phyloP scores from a whole-genome alignment of 1,139 yeast genomes.

The Suhomyces bokatorum region DNA sequence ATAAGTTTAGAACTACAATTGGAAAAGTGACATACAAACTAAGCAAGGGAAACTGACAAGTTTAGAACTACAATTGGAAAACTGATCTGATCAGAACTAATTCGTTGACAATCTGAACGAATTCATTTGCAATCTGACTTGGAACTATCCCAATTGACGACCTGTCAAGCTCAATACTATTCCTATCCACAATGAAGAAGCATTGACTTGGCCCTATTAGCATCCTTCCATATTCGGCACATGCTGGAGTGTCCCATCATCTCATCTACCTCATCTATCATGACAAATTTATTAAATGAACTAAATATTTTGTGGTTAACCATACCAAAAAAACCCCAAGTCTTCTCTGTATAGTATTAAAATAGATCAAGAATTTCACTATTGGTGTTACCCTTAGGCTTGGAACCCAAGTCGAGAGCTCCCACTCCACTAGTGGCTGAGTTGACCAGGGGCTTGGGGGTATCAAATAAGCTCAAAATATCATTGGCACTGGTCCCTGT shows the following conservation, averaged over 20 bases:
- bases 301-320: neutral
- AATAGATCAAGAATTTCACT: constrained; percentile 62
- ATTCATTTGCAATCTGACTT: too few species aligned
- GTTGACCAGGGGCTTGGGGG: constrained; percentile 13
- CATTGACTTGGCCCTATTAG: neutral
- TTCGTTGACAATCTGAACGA: too few species aligned
- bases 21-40: too few species aligned
- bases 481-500: constrained; percentile 33
- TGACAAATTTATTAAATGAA: constrained; percentile 2
- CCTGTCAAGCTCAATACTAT: too few species aligned
- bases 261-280: neutral
- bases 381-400: constrained; percentile 18
- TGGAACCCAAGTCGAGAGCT: constrained; percentile 22
- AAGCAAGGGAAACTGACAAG: too few species aligned
- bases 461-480: constrained; percentile 45
- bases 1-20: too few species aligned
- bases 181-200: too few species aligned
- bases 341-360: constrained; percentile 21
- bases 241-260: neutral
- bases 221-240: neutral
- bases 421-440: constrained; percentile 23
- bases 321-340: too few species aligned
- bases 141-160: too few species aligned
- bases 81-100: too few species aligned
- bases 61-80: too few species aligned